Base-by-base conservation (phyloP, 1,139 yeast genomes). In the Suhomyces terraborum region DNA sequence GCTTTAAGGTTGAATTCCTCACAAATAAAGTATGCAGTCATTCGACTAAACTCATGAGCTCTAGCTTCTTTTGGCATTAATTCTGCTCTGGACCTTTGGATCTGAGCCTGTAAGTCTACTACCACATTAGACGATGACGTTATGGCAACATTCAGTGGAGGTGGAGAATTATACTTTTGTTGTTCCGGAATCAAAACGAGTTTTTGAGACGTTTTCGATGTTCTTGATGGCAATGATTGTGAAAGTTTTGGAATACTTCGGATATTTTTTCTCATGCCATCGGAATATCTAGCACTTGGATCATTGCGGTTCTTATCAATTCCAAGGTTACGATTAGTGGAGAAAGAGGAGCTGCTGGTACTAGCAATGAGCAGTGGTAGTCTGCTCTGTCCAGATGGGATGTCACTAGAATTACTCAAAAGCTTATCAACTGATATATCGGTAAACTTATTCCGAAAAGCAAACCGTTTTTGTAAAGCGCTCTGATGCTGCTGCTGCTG, bases 1-100 rank as follows among this genome's bases (percentile, higher is more conserved):
- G 79, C 71, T 28, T 74, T 72, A 39, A 91, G 64, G 53, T 86
- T 75, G 56, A 89, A 83, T 17, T 86, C 88, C 43, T 88, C 96
- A 19, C 96, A 82, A 7, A 89, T 82, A 52, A 88, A 79, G 60
- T 91, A 91, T 0, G 97, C 97, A 0, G 98, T 89, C 50, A 89
- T 88, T 45, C 98, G 66, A 24, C 95, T 82, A 51, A 84, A 78
- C 49, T 81, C 86, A 28, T 77, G 80, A 3, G 82, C 86, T 46
- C 91, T 65, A 28, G 75, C 73, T 38, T 82, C 89, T 51, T 82
- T 82, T 6, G 86, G 77, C 75, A 82, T 69, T 40, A 79, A 64
- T 53, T 86, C 95, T 1, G 91, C 91, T 36, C 84, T 66, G 1
- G 89, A 78, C 32, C 86, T 57, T 36, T 64, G 69, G 43, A 69